Conservation (phyloP, 164 flowering plant genomes). For the Taxillus chinensis region DNA sequence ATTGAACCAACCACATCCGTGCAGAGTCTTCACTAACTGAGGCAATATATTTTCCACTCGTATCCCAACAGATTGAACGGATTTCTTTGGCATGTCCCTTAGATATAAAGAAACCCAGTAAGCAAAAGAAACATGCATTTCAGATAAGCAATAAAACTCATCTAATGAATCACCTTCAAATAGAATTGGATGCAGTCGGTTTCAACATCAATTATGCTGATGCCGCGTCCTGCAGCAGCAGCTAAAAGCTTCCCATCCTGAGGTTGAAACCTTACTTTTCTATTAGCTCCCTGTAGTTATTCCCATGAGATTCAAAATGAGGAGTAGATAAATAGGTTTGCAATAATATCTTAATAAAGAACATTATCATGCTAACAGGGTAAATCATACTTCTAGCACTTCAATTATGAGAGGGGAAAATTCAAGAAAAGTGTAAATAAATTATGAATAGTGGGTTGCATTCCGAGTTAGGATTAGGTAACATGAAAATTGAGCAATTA, state of each 20-base stretch:
- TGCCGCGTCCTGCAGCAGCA: constrained; percentile 11
- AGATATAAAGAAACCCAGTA: neutral
- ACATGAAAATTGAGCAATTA: too few relatives aligned
- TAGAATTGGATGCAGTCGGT: constrained; percentile 4
- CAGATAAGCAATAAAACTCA: too few relatives aligned
- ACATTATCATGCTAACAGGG: too few relatives aligned
- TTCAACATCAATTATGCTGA: constrained; percentile 20
- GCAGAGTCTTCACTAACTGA: constrained; percentile 23
- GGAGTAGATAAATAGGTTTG: neutral
- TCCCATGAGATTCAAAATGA: neutral
- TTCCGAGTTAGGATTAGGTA: too few relatives aligned
- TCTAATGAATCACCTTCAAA: constrained; percentile 8
- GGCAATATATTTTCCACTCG: constrained; percentile 19
- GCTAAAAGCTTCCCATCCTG: constrained; percentile 15
- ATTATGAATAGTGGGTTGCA: neutral
- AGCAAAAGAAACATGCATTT: neutral
- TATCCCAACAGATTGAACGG: constrained; percentile 20
- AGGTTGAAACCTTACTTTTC: constrained; percentile 19
- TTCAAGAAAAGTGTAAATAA: neutral
- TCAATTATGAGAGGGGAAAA: too few relatives aligned
- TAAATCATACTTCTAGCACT: neutral
- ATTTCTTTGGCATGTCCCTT: constrained; percentile 19
- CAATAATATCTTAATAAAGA: neutral
- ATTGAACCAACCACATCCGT: constrained; percentile 15
- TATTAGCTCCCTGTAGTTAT: constrained; percentile 16